Base-by-base conservation (phyloP, 208 protist species). In the Leptomonas seymouri region DNA sequence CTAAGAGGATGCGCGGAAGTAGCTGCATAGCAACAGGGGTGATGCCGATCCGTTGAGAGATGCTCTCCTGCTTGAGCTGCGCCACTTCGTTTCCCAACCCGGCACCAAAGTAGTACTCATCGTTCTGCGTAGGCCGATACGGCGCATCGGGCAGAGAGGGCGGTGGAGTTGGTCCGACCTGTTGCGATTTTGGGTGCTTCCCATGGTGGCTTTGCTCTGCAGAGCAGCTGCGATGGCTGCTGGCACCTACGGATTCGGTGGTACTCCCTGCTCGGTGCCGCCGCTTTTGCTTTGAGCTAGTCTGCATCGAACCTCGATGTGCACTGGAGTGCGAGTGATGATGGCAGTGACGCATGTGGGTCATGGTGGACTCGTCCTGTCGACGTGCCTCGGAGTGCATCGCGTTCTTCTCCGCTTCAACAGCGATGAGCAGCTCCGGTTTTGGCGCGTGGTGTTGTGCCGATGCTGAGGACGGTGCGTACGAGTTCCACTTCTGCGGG, bases 21-120 rank as follows among this genome's bases (percentile, higher is more conserved):
- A 76, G 46, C 25, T 48, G 34, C 48, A 59, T 56, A 9, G 55
- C 12, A 34, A 76, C 67, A 16, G 62, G 18, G 6, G 71, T 76
- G 55, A 76, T 76, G 25, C 71, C 71, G n/a, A 76, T 65, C 15
- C 48, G 62, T 36, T 39, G 57, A 21, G 48, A 30, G 4, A 42
- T 21, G 21, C 34, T 28, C 12, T 16, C 11, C 28, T 23, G 23
- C 45, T 27, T 0, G 11, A 76, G 55, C 46, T 61, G 21, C 28
- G 48, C 63, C 27, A 60, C 71, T 42, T 69, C 71, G 27, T 44
- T 49, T 9, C 15, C 53, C 36, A 76, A 46, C 23, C 46, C 49
- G 4, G 49, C 62, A 0, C 46, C 63, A 30, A 39, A 59, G 56
- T 76, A 76, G 53, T 46, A 76, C 41, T 76, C 62, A 20, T 76